Evolutionary conservation across 2,329 filamentous ascomycete species (phyloP), one percentile per base, ranked within the genome.

Genomic region (Blastomyces silverae): DNA sequence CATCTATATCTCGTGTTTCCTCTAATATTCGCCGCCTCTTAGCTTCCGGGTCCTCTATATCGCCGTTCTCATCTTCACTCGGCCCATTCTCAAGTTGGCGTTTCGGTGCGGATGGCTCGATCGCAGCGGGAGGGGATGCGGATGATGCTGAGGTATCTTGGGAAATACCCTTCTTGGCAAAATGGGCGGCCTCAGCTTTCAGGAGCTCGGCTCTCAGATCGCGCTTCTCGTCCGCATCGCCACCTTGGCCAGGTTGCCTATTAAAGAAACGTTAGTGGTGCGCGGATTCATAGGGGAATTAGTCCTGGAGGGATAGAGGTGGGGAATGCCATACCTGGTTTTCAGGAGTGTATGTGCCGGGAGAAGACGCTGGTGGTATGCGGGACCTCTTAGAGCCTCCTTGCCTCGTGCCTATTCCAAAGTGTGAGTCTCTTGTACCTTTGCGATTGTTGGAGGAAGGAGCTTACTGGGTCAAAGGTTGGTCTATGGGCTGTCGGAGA

Each of bases 301-400:
- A 46, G 20, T 46, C 37, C 10, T 1, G 56, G 28, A 50, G 20
- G 25, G 53, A n/a, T 6, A 17, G 20, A 59, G 15, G 10, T 17
- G 48, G 15, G 7, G 11, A 17, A 22, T 28, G 7, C 65, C 81
- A 58, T 84, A 87, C 81, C 91, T 86, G 75, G 88, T 89, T 80
- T 99, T 99, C 74, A 99, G 87, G 69, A 91, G 88, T 15, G 91
- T 97, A 77, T 99, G 89, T 42, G 94, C 94, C 44, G 94, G 93
- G 17, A 97, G 87, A 20, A 97, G 89, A 71, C 94, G 89, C 79
- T 97, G 93, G 76, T 99, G 94, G 81, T 97, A 97, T 71, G 92
- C 93, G 61, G 91, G 90, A 59, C 94, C 94, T 73, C 92, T 89
- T 66, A 92, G 89, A 72, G 92, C 91, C 79, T 99, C 94, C 83